Evolutionary conservation across 768 basidiomycete species (phyloP).

Genomic region (Xerocomellus dryophilus): DNA sequence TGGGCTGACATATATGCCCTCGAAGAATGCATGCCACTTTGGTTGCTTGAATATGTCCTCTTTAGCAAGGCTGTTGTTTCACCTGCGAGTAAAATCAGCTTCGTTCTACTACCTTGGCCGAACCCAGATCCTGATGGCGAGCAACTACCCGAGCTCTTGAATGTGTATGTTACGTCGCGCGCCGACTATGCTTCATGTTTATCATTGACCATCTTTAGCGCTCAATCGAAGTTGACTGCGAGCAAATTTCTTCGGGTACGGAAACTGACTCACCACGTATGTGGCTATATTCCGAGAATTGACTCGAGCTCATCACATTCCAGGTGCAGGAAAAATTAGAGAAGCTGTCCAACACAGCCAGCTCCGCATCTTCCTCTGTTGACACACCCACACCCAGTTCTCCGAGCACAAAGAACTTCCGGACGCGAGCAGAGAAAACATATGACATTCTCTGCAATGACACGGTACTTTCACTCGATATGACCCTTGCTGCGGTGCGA

Average conservation of each 20-base stretch:
- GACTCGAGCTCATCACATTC: slow-evolving; percentile 5
- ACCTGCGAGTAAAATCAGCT: slow-evolving; percentile 76
- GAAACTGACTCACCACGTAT: slow-evolving; percentile 80
- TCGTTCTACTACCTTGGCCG: slow-evolving; percentile 79
- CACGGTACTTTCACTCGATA: slow-evolving; percentile 73
- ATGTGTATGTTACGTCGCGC: slow-evolving; percentile 57
- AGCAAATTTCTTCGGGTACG: slow-evolving; percentile 80
- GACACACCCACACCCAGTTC: slow-evolving; percentile 37
- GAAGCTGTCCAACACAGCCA: slow-evolving; percentile 41
- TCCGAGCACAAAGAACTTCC: slow-evolving; percentile 22
- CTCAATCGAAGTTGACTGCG: slow-evolving; percentile 85
- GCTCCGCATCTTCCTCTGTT: slow-evolving; percentile 33
- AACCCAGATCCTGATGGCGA: slow-evolving; percentile 55
- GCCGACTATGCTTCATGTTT: neutral
- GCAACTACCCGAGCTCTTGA: slow-evolving; percentile 75
- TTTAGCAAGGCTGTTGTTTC: slow-evolving; percentile 54
- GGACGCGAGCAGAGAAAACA: slow-evolving; percentile 54
- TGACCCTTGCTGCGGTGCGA: slow-evolving; percentile 88
- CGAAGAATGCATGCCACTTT: slow-evolving; percentile 79
- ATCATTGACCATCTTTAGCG: slow-evolving; percentile 33
- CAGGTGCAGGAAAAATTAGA: slow-evolving; percentile 85
- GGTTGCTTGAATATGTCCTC: slow-evolving; percentile 86
- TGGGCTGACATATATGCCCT: slow-evolving; percentile 52
- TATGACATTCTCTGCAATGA: slow-evolving; percentile 92
- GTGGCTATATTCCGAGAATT: slow-evolving; percentile 24